Conservation (phyloP, 1,284 basidiomycete species). For the Vanrija sp. region DNA sequence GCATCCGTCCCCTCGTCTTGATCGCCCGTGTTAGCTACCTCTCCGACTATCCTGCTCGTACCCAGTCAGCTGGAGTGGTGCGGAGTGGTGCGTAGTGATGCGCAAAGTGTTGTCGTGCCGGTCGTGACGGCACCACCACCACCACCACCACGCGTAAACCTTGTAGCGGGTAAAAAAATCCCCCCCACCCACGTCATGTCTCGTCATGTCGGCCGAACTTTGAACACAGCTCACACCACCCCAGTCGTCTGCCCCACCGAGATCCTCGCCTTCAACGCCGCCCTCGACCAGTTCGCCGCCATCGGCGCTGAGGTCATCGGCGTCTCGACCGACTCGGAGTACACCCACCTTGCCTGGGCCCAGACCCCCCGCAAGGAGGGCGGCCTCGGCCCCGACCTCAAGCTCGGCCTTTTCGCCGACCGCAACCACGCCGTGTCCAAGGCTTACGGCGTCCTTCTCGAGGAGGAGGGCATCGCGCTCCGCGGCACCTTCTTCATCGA, state of each 20-base stretch:
- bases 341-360: slow-evolving; percentile 82
- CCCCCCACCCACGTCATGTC: neutral
- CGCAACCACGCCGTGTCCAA: slow-evolving; percentile 50
- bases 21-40: no score
- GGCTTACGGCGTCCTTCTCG: slow-evolving; percentile 79
- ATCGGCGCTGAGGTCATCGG: slow-evolving; percentile 72
- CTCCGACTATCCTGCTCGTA: no score
- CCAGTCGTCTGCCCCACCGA: slow-evolving; percentile 81
- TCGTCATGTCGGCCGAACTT: neutral
- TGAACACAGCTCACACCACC: neutral
- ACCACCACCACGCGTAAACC: no score
- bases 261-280: slow-evolving; percentile 86
- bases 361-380: slow-evolving; percentile 73
- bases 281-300: slow-evolving; percentile 66
- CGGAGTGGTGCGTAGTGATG: no score
- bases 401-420: slow-evolving; percentile 61
- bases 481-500: slow-evolving; percentile 86
- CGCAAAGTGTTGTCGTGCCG: no score
- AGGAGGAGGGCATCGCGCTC: slow-evolving; percentile 78
- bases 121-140: no score
- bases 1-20: no score
- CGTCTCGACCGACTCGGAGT: slow-evolving; percentile 79
- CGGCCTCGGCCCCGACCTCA: slow-evolving; percentile 79
- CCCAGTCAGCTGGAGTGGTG: no score
- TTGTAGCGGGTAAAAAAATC: no score